phyloP scores from a whole-genome alignment of 768 basidiomycete genomes.

The Pulveroboletus sp. region DNA sequence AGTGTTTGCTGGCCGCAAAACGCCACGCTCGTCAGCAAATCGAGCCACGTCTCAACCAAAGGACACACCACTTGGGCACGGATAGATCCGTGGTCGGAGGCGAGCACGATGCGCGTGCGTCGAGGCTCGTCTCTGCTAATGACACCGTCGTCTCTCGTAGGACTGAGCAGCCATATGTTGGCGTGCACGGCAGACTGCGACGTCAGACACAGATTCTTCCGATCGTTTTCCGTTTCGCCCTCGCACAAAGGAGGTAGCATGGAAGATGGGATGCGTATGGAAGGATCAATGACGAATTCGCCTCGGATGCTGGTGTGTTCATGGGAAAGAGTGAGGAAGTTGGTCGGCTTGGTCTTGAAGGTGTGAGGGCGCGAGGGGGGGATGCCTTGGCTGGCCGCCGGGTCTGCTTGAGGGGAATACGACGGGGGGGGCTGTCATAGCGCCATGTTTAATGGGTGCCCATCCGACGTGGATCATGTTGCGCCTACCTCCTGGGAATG shows the following conservation, averaged over 20 bases:
- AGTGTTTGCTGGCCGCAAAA: slow-evolving; percentile 9
- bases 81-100: slow-evolving; percentile 15
- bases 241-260: slow-evolving; percentile 36
- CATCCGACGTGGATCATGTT: background rate
- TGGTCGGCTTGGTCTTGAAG: slow-evolving; percentile 28
- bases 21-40: background rate
- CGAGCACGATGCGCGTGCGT: slow-evolving; percentile 21
- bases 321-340: slow-evolving; percentile 16
- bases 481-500: slow-evolving; percentile 5
- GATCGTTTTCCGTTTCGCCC: slow-evolving; percentile 34
- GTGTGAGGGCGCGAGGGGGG: background rate
- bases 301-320: slow-evolving; percentile 12
- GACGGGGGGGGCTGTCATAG: slow-evolving; percentile 21
- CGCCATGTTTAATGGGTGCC: background rate
- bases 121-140: slow-evolving; percentile 5
- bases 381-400: background rate
- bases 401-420: slow-evolving; percentile 6
- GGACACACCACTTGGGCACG: slow-evolving; percentile 18
- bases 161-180: slow-evolving; percentile 35
- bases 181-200: slow-evolving; percentile 36
- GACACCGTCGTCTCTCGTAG: background rate
- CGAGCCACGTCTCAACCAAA: background rate
- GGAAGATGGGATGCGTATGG: slow-evolving; percentile 34
- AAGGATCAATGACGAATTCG: slow-evolving; percentile 42
- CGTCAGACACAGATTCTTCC: slow-evolving; percentile 36